Evolutionary conservation across 441 rosid species (phyloP).

Genomic region (Sinapis alba): DNA sequence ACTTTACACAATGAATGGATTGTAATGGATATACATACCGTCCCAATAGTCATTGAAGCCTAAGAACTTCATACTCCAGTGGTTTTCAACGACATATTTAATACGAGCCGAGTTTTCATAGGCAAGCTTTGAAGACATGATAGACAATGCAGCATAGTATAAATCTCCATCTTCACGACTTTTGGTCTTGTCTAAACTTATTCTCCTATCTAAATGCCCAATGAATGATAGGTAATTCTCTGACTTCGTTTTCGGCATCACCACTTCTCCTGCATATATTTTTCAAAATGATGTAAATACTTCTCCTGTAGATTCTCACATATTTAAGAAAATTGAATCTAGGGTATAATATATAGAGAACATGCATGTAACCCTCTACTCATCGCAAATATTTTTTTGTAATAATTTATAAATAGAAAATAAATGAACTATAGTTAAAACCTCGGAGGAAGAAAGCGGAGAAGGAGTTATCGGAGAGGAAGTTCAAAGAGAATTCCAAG

Average conservation of each 20-base stretch:
- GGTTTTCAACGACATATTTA: constrained; percentile 43
- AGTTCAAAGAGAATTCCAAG: constrained; percentile 51
- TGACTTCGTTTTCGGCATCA: constrained; percentile 48
- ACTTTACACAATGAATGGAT: too few species aligned
- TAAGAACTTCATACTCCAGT: constrained; percentile 78
- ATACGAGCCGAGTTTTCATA: constrained; percentile 63
- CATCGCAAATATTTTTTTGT: neutral
- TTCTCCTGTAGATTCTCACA: neutral
- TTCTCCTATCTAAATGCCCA: constrained; percentile 56
- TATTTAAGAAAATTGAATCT: neutral
- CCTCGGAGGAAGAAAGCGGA: constrained; percentile 46
- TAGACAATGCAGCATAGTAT: constrained; percentile 51
- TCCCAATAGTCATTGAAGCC: constrained; percentile 68
- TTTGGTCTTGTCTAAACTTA: constrained; percentile 47
- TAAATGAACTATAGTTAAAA: constrained; percentile 1
- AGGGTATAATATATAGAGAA: neutral
- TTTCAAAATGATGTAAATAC: neutral
- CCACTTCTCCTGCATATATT: constrained; percentile 47
- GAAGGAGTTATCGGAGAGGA: constrained; percentile 45
- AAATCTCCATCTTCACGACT: constrained; percentile 43
- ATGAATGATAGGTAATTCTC: constrained; percentile 49
- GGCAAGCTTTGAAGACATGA: constrained; percentile 70
- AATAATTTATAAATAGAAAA: neutral
- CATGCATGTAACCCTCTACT: neutral
- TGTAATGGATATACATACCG: constrained; percentile 42